A percentile compares a stretch with the other conserved stretches of the same genome.
Conservation (phyloP, 306 rosid genomes). For the Cucurbita moschata region DNA sequence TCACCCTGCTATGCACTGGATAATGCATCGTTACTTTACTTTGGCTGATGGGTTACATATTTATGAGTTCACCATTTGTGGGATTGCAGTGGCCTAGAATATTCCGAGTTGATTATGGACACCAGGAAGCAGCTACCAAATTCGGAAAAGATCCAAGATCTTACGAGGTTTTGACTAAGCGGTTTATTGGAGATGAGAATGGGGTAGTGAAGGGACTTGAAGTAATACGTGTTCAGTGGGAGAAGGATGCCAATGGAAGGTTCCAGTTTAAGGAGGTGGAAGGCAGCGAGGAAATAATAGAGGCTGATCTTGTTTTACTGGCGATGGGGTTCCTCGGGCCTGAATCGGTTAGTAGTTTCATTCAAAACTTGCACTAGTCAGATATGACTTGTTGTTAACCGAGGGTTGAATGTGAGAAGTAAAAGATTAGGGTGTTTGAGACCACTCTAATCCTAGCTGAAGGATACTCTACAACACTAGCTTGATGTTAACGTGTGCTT, state of each 20-base stretch:
- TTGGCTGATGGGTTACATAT: background rate
- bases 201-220: conserved; percentile 78
- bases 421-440: no score
- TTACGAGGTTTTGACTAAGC: conserved; percentile 81
- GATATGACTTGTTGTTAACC: background rate
- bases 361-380: background rate
- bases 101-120: conserved; percentile 93
- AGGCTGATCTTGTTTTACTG: conserved; percentile 67
- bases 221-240: conserved; percentile 60
- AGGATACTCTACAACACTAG: background rate
- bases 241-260: conserved; percentile 78
- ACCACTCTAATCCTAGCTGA: background rate
- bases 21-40: background rate
- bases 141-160: conserved; percentile 94
- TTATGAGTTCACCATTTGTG: background rate
- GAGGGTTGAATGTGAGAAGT: background rate
- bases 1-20: background rate
- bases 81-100: conserved; percentile 84
- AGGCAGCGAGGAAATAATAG: conserved; percentile 78
- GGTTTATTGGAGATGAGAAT: conserved; percentile 81
- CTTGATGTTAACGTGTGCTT: background rate
- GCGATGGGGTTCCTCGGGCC: conserved; percentile 99
- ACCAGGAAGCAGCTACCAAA: conserved; percentile 82
- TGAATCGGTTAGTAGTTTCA: conserved; percentile 53
- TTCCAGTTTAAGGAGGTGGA: conserved; percentile 80